Evolutionary conservation across 2,329 filamentous ascomycete genomes (phyloP).

Genomic region (Mollisiaceae sp.): DNA sequence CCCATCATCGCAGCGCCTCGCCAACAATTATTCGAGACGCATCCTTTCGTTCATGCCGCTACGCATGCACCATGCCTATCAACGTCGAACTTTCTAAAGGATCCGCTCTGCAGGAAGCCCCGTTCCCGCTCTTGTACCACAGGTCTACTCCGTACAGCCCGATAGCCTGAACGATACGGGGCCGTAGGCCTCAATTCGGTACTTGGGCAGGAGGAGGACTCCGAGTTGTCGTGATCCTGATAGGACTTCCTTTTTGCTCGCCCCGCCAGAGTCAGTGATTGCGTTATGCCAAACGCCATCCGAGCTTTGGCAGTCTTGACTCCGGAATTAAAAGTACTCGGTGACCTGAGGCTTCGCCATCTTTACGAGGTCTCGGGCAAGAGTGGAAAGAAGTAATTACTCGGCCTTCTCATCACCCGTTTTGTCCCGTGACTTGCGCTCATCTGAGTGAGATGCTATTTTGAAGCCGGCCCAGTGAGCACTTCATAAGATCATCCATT

Average conservation of each 20-base stretch:
- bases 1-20: background rate
- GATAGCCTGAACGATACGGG: background rate
- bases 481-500: background rate
- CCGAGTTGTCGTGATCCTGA: background rate
- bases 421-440: background rate
- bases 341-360: background rate
- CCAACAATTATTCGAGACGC: background rate
- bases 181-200: background rate
- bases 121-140: background rate
- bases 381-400: background rate
- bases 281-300: background rate
- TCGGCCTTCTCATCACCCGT: background rate
- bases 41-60: slow-evolving; percentile 5
- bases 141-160: too few relatives aligned
- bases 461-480: background rate
- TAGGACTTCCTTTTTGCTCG: background rate
- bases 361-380: background rate
- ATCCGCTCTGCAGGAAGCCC: background rate
- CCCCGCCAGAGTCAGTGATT: background rate
- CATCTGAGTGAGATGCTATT: background rate
- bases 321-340: background rate
- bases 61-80: slow-evolving; percentile 1
- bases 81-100: background rate
- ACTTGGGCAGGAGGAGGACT: background rate
- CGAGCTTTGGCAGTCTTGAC: slow-evolving; percentile 3